A percentile compares a stretch with the other conserved stretches of the same genome.
Conservation (phyloP, 306 rosid species). For the Boehmeria nivea region DNA sequence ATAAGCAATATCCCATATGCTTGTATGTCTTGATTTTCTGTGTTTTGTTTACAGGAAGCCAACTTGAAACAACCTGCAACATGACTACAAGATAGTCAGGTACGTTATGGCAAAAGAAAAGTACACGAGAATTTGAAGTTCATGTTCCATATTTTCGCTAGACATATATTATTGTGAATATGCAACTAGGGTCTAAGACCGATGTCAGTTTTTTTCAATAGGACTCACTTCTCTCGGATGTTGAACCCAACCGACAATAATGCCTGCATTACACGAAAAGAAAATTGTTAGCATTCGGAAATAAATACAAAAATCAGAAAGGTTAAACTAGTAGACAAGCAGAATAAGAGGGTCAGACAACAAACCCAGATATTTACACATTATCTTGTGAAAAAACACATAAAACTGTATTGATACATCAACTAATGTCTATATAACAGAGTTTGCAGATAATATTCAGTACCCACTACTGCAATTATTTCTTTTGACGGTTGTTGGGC, state of each 20-base stretch:
- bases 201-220: constrained; percentile 7
- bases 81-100: constrained; percentile 35
- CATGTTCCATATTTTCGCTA: too few species aligned
- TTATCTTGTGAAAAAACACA: background rate
- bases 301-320: constrained; percentile 6
- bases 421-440: constrained; percentile 1
- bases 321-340: background rate
- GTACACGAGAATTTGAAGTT: constrained; percentile 1
- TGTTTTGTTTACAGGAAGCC: constrained; percentile 74
- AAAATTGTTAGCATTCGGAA: constrained; percentile 16
- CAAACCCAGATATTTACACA: background rate
- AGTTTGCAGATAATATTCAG: constrained; percentile 24
- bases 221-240: constrained; percentile 65
- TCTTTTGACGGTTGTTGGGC: constrained; percentile 68
- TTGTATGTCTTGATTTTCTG: constrained; percentile 67
- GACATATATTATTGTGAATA: too few species aligned
- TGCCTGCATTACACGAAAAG: constrained; percentile 47
- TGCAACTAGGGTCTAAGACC: background rate
- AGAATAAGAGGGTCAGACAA: background rate
- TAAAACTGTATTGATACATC: background rate
- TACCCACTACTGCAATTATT: constrained; percentile 76
- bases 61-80: constrained; percentile 82
- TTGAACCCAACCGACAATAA: constrained; percentile 92
- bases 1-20: constrained; percentile 84
- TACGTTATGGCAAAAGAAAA: constrained; percentile 1